Evolutionary conservation across 805 yeast species (phyloP), one percentile per base, ranked within the genome.

Genomic region (Clavispora asparagi): DNA sequence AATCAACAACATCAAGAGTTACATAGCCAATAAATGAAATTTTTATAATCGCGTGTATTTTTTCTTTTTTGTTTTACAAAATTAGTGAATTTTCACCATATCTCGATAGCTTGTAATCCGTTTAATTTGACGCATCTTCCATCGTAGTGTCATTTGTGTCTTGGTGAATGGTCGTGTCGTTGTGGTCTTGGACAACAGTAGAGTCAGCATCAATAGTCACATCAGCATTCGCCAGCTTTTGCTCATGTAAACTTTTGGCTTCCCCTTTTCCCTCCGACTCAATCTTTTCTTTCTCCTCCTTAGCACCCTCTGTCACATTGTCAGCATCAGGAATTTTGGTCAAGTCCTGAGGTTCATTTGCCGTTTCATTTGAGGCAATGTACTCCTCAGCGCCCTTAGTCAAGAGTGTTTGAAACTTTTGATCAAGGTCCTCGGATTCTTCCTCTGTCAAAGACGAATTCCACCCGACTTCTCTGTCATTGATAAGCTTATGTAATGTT

Each of bases 381-480:
- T 59, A 70, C 6, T 55, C 65, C 27, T 59, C 63, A 4, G 73
- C 68, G 1, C 82, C 82, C 23, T 68, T 56, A 16, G 65, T 64
- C 37, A 71, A 56, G 41, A 76, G 67, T 2, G 59, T 50, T 3
- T 64, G 54, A 41, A 70, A 56, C 35, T 59, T 66, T 38, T 67
- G 62, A 7, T 65, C 62, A 17, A 64, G 57, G 23, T 49, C 44
- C 19, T 59, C 57, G 11, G 68, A 59, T 19, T 64, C 70, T 23
- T 67, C 76, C 8, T 70, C 76, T 31, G 48, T 56, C 46, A 81
- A 62, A 14, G 71, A 66, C 44, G 66, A 68, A 39, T 71, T 76
- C 81, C 87, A 80, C 7, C 88, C 86, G 45, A 58, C 48, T 11
- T 67, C 71, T 13, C 71, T 74, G 32, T 84, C 80, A 38, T 80